Conservation (phyloP, 352 stramenopile species). For the Pythium sp. region DNA sequence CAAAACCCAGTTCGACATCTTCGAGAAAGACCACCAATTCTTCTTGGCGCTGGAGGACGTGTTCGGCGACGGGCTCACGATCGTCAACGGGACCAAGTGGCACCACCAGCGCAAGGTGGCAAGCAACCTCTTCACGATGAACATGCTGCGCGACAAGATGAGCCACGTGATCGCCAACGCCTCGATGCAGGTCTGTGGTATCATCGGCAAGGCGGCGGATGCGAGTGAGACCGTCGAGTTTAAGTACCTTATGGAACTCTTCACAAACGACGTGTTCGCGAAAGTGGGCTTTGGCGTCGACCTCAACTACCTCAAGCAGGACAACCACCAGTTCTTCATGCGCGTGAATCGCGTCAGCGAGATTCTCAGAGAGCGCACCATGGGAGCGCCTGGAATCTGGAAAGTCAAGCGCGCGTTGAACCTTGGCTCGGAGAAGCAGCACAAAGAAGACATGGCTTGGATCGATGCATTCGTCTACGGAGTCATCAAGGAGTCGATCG, state of each 20-base stretch:
- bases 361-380: conserved; percentile 29
- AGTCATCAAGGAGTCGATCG: conserved; percentile 16
- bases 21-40: conserved; percentile 46
- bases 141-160: conserved; percentile 32
- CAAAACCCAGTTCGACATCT: conserved; percentile 60
- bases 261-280: conserved; percentile 62
- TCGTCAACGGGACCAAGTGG: conserved; percentile 31
- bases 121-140: conserved; percentile 28
- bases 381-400: conserved; percentile 36
- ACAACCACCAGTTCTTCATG: conserved; percentile 38
- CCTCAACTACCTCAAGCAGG: conserved; percentile 28
- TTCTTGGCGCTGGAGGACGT: conserved; percentile 36
- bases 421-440: conserved; percentile 28
- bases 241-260: conserved; percentile 46
- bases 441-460: conserved; percentile 22
- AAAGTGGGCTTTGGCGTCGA: conserved; percentile 50
- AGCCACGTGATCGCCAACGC: conserved; percentile 6
- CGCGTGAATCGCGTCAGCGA: conserved; percentile 40
- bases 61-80: conserved; percentile 46
- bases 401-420: conserved; percentile 30
- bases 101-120: conserved; percentile 36
- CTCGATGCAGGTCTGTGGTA: not conserved
- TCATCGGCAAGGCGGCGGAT: not conserved
- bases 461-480: conserved; percentile 5
- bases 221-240: conserved; percentile 25